These are phyloP conservation scores for Symbiodinium pilosum DNA, from an alignment of 73 alveolate genomes.

Conservation along the genomic window DNA sequence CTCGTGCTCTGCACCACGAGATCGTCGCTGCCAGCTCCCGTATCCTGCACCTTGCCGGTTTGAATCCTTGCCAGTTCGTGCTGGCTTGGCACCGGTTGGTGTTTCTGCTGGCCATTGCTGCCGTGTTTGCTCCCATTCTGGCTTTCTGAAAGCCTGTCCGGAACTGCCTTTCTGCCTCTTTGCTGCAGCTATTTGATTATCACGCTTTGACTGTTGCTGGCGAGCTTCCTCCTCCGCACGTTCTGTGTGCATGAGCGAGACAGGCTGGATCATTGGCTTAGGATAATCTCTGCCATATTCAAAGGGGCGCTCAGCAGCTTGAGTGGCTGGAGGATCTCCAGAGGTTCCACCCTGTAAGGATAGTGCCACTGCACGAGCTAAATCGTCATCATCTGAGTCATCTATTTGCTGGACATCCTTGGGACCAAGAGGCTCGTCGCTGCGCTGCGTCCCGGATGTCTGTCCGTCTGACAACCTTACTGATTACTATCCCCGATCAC, in stretches of 20 bases:
- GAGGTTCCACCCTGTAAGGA: background rate
- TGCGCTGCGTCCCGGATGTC: no score
- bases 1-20: background rate
- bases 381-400: slow-evolving; percentile 37
- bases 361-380: slow-evolving; percentile 60
- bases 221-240: slow-evolving; percentile 86
- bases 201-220: slow-evolving; percentile 66
- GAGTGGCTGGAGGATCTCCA: background rate
- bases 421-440: background rate
- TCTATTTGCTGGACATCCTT: background rate
- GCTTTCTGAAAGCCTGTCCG: slow-evolving; percentile 38
- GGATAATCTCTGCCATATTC: slow-evolving; percentile 80
- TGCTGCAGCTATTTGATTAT: slow-evolving; percentile 36
- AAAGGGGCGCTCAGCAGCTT: background rate
- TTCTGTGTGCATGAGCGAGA: slow-evolving; percentile 82
- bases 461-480: no score
- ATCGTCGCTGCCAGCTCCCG: slow-evolving; percentile 10
- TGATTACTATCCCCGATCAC: background rate
- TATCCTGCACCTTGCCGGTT: slow-evolving; percentile 5
- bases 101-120: slow-evolving; percentile 74
- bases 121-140: slow-evolving; percentile 69
- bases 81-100: slow-evolving; percentile 27
- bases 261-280: slow-evolving; percentile 80
- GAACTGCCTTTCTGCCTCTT: slow-evolving; percentile 21
- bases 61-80: background rate